These are phyloP conservation scores for Xanthoconium purpureum DNA, from an alignment of 768 basidiomycete genomes.

Conservation along the genomic window DNA sequence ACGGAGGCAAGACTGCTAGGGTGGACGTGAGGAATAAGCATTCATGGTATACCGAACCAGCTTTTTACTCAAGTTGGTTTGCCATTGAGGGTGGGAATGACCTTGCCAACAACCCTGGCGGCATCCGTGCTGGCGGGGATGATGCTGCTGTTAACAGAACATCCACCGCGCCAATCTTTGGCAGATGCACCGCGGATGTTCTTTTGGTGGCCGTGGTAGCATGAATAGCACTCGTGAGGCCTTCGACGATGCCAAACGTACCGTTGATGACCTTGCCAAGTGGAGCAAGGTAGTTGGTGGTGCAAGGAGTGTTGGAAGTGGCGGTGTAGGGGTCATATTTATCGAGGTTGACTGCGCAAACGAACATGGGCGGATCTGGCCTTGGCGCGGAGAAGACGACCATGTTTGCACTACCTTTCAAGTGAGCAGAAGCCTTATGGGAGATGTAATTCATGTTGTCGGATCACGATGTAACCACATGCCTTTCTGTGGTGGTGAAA, in stretches of 20 bases:
- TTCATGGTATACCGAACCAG: not conserved
- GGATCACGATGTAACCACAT: slow-evolving; percentile 27
- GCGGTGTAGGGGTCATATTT: slow-evolving; percentile 86
- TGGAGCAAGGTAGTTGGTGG: slow-evolving; percentile 99
- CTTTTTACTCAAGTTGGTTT: slow-evolving; percentile 80
- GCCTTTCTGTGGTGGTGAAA: slow-evolving; percentile 93
- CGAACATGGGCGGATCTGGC: slow-evolving; percentile 94
- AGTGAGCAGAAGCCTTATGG: slow-evolving; percentile 79
- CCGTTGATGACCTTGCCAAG: slow-evolving; percentile 98
- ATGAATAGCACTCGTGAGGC: slow-evolving; percentile 98
- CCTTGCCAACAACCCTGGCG: slow-evolving; percentile 98
- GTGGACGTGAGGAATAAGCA: not conserved
- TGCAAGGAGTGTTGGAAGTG: slow-evolving; percentile 99
- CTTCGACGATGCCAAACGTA: slow-evolving; percentile 94
- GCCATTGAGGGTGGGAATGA: slow-evolving; percentile 94
- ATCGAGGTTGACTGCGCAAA: slow-evolving; percentile 94
- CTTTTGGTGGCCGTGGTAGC: slow-evolving; percentile 96
- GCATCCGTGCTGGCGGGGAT: slow-evolving; percentile 99
- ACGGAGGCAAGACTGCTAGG: slow-evolving; percentile 87
- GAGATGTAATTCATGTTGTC: slow-evolving; percentile 4
- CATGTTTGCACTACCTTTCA: slow-evolving; percentile 99
- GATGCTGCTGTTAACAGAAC: slow-evolving; percentile 96
- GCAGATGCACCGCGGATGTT: slow-evolving; percentile 90
- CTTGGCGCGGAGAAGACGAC: slow-evolving; percentile 99
- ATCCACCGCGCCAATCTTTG: slow-evolving; percentile 98